A percentile compares a stretch with the other conserved stretches of the same genome.
Evolutionary conservation across 2,329 filamentous ascomycete species (phyloP).

Genomic region (Penicillium verrucosum): DNA sequence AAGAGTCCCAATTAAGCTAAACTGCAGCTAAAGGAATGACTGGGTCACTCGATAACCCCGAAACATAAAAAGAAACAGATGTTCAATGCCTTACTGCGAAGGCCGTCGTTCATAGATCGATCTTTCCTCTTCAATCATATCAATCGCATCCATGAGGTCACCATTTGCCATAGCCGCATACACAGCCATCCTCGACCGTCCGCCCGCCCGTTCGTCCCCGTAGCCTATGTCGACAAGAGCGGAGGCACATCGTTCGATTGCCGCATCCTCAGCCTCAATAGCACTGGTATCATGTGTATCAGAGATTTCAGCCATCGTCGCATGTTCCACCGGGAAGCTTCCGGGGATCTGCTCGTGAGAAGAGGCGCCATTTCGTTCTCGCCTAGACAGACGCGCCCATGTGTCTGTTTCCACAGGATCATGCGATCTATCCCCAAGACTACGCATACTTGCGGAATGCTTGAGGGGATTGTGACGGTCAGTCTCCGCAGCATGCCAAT

Average conservation of each 20-base stretch:
- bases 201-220: slow-evolving; percentile 34
- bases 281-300: not conserved
- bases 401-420: slow-evolving; percentile 5
- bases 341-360: slow-evolving; percentile 19
- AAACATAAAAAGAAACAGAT: not conserved
- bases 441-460: slow-evolving; percentile 25
- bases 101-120: slow-evolving; percentile 38
- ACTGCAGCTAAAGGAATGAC: not conserved
- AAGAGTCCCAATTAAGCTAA: not conserved
- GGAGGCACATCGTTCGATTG: slow-evolving; percentile 39
- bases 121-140: slow-evolving; percentile 51
- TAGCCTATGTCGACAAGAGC: slow-evolving; percentile 43
- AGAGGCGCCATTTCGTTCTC: slow-evolving; percentile 17
- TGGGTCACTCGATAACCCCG: not conserved
- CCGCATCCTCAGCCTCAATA: not conserved
- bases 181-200: slow-evolving; percentile 39
- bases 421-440: slow-evolving; percentile 12
- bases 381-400: slow-evolving; percentile 21
- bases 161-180: slow-evolving; percentile 47
- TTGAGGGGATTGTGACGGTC: not conserved
- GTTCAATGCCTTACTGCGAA: slow-evolving; percentile 3
- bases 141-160: slow-evolving; percentile 45
- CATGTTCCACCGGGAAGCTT: slow-evolving; percentile 25
- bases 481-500: not conserved
- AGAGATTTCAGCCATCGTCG: not conserved